These are phyloP conservation scores for Tephrocybe sp. DNA, from an alignment of 768 basidiomycete species.

Conservation along the genomic window DNA sequence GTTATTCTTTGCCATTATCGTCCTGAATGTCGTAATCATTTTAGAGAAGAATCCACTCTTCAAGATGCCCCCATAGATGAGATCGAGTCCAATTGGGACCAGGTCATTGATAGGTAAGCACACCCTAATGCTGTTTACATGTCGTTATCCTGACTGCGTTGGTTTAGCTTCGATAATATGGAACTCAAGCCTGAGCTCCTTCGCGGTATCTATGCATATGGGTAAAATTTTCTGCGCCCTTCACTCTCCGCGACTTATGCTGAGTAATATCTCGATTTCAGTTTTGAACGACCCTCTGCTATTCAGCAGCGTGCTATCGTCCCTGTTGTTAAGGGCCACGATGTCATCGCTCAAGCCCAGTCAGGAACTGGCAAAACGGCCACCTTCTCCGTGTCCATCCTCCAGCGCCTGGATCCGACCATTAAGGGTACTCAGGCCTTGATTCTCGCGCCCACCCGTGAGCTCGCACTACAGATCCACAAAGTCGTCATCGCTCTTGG, in stretches of 20 bases:
- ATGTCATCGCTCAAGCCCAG: constrained; percentile 98
- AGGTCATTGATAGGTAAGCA: constrained; percentile 89
- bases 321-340: constrained; percentile 96
- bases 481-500: constrained; percentile 96
- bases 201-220: constrained; percentile 98
- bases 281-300: constrained; percentile 97
- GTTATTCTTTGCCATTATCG: neutral
- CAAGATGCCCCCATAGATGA: constrained; percentile 79
- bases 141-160: neutral
- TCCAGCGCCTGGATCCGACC: constrained; percentile 49
- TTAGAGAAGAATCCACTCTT: constrained; percentile 63
- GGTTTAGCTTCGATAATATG: constrained; percentile 96
- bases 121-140: constrained; percentile 20
- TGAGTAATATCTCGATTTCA: constrained; percentile 22
- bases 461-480: constrained; percentile 98
- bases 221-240: constrained; percentile 46
- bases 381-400: constrained; percentile 98
- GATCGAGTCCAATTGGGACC: constrained; percentile 99
- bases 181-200: constrained; percentile 96
- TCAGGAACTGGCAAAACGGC: constrained; percentile 99
- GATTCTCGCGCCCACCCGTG: constrained; percentile 96
- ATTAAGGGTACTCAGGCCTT: constrained; percentile 95
- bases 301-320: constrained; percentile 99
- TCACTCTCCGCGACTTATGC: neutral
- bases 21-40: constrained; percentile 1